phyloP scores from a whole-genome alignment of 768 basidiomycete species.

The Tulasnella sp. region DNA sequence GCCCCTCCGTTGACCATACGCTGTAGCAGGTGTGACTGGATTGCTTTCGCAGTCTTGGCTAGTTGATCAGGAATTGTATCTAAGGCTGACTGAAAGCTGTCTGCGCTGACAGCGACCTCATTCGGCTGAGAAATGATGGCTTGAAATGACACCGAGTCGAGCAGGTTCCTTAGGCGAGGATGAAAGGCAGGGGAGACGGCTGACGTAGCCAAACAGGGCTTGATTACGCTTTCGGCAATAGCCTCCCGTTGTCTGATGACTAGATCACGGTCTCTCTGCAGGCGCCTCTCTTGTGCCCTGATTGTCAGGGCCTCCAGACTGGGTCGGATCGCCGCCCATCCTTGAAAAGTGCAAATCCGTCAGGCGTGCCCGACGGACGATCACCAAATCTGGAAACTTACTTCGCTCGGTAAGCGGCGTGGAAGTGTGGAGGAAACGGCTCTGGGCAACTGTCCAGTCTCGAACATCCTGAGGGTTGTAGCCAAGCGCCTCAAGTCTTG shows the following conservation, averaged over 20 bases:
- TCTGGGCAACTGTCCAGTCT: background rate
- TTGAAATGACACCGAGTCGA: background rate
- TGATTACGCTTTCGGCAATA: background rate
- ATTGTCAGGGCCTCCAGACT: background rate
- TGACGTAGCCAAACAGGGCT: background rate
- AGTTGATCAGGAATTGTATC: background rate
- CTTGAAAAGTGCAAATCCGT: background rate
- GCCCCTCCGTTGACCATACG: background rate
- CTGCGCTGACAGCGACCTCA: background rate
- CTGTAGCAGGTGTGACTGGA: background rate
- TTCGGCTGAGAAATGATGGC: background rate
- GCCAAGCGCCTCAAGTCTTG: background rate
- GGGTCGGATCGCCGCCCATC: background rate
- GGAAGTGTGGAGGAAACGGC: background rate
- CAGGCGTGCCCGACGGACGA: background rate
- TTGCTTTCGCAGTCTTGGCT: background rate
- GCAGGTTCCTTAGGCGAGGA: background rate
- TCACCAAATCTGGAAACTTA: background rate
- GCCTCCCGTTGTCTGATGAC: background rate
- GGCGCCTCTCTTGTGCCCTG: background rate
- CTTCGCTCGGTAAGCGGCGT: background rate
- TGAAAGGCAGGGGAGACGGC: background rate
- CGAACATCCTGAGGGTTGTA: background rate
- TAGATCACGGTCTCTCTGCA: background rate
- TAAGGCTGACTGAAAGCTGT: background rate